Evolutionary conservation across 192 early-diverging fungal genomes (phyloP), one percentile per base, ranked within the genome.

Genomic region (Backusella luteola): DNA sequence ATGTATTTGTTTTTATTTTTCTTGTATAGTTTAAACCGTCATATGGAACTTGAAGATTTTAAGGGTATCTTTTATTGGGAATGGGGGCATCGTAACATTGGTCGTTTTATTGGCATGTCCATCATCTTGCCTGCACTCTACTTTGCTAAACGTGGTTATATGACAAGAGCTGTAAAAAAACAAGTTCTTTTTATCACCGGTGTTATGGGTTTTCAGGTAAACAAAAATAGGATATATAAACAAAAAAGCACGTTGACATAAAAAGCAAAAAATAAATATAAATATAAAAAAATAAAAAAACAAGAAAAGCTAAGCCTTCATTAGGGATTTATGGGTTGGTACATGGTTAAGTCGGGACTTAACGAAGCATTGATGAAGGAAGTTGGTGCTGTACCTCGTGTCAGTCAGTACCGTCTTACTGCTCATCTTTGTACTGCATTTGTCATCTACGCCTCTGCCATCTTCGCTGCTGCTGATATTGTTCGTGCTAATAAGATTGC

Each of bases 21-120:
- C 23, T 82, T 32, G 46, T 69, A 35, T 80, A 95, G 93, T 75
- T 84, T 97, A 72, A 96, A 99, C 83, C 92, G 92, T 71, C 85
- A 94, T 59, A 96, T 99, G 81, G 90, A 90, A 2, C 79, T 99
- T n/a, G 85, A 90, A 32, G 96, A 99, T 79, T 98, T 99, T 88
- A 98, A 99, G 84, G 90, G 84, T 70, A 99, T 98, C 73, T 99
- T 96, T 84, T 98, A 95, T 85, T 95, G 95, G 91, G 97, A 99
- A 85, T 98, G 98, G 97, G 91, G 91, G 46, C 97, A 99, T 78
- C 91, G 98, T 77, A 97, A 96, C 85, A 85, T 93, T 63, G 98
- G 97, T 26, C 88, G 97, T 3, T 88, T 93, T 66, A 98, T 99
- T 81, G 97, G 97, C 8, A 83, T 94, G 6, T 86, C 91, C 1